Conservation (phyloP, 495 filamentous ascomycete genomes). For the Gamarada debralockiae region DNA sequence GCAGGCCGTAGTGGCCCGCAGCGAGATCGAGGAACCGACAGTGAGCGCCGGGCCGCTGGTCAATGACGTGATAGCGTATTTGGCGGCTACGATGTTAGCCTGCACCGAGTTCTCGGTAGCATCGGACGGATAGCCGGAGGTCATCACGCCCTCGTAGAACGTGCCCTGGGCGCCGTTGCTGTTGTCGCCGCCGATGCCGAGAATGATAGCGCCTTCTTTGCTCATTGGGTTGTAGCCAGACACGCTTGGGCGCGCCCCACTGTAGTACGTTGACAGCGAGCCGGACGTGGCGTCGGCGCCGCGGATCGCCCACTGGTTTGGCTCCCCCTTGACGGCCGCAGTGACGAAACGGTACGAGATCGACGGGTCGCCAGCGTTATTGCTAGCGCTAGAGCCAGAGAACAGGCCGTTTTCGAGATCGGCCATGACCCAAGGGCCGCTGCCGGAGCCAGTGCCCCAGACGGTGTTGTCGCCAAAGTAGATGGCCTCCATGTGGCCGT, state of each 20-base stretch:
- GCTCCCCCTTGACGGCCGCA: constrained; percentile 45
- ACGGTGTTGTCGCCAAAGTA: constrained; percentile 47
- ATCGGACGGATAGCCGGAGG: constrained; percentile 52
- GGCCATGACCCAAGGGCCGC: constrained; percentile 57
- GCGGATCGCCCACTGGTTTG: constrained; percentile 50
- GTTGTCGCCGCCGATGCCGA: constrained; percentile 56
- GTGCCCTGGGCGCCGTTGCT: constrained; percentile 52
- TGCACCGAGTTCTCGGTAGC: constrained; percentile 51
- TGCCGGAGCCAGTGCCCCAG: constrained; percentile 50
- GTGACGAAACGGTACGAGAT: constrained; percentile 49
- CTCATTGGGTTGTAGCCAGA: constrained; percentile 55
- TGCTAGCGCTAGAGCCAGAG: constrained; percentile 36
- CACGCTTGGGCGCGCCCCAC: constrained; percentile 40
- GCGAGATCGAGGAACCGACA: constrained; percentile 45
- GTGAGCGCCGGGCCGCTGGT: constrained; percentile 44
- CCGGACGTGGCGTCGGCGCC: no score
- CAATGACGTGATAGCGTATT: constrained; percentile 43
- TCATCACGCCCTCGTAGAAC: constrained; percentile 61
- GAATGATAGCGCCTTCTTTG: constrained; percentile 59
- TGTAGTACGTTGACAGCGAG: constrained; percentile 50
- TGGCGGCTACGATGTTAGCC: constrained; percentile 53
- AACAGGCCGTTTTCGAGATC: constrained; percentile 59
- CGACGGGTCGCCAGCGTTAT: constrained; percentile 44
- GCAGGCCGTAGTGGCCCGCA: constrained; percentile 45
- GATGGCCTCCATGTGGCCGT: no score